Conservation (phyloP, 2,329 filamentous ascomycete genomes). For the Diplocarpon rosae region DNA sequence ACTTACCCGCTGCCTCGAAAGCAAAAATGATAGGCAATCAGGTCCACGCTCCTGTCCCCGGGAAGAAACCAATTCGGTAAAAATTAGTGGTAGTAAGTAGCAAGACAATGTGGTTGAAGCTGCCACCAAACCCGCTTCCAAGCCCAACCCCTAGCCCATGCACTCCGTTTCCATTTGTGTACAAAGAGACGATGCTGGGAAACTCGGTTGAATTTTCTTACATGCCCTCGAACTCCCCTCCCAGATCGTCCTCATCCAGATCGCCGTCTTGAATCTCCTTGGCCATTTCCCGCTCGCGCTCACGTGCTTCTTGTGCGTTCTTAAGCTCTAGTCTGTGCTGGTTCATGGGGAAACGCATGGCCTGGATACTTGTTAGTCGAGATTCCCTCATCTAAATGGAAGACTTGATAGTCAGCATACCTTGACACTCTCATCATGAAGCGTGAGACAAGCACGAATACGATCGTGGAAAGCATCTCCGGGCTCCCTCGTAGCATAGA, state of each 20-base stretch:
- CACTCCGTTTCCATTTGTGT: conserved; percentile 11
- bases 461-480: conserved; percentile 97
- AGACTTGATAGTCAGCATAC: conserved; percentile 35
- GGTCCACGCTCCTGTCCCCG: background rate
- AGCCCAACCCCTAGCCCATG: too few species aligned
- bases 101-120: conserved; percentile 22
- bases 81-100: conserved; percentile 16
- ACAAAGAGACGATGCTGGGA: conserved; percentile 7
- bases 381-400: background rate
- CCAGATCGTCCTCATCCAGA: conserved; percentile 90
- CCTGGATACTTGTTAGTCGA: conserved; percentile 37
- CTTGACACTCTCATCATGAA: conserved; percentile 98
- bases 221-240: conserved; percentile 92
- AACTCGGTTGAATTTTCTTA: conserved; percentile 35
- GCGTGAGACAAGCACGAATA: conserved; percentile 77
- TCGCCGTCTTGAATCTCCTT: conserved; percentile 99
- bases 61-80: background rate
- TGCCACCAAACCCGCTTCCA: conserved; percentile 20
- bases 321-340: conserved; percentile 94
- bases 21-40: too few species aligned
- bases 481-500: conserved; percentile 91
- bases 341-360: conserved; percentile 99
- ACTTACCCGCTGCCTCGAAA: too few species aligned
- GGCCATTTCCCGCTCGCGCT: conserved; percentile 90
- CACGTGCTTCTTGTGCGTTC: conserved; percentile 95